Base-by-base conservation (phyloP, 1,284 basidiomycete genomes). In the Ganoderma multipileum region DNA sequence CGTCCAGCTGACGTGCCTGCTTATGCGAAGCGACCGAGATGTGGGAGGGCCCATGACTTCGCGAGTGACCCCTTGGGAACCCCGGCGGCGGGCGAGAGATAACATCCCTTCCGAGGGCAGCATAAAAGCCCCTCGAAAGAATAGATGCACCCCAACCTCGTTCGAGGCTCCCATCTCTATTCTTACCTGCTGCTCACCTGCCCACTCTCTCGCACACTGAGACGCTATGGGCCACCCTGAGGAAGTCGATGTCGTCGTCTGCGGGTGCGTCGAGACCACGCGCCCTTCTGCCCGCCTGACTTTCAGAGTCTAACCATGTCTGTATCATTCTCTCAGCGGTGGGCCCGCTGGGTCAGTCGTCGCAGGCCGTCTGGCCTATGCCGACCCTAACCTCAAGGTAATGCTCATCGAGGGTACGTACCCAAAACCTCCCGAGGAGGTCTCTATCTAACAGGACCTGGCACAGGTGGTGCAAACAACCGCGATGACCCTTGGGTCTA, bases 401-500 rank as follows among this genome's bases (percentile, higher is more conserved):
- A 90, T 92, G 89, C 84, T 92, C 73, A 88, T 91, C 70, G 91
- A 91, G 83, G 89, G 89, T 87, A 67, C n/a, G 70, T 58, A n/a
- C 6, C 14, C 9, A 20, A 11, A 20, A 8, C 1, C 0, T 6
- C 14, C 26, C 1, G 28, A 28, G 64, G 14, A n/a, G 23, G 14
- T 20, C 16, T 23, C 14, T 23, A 20, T 28, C 33, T 39, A 26
- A 41, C 26, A 16, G 4, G 1, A 23, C 33, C 12, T 26, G 2
- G 6, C 9, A n/a, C 50, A 90, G 89, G 84, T 64, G 89, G 90
- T 70, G 87, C 87, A 33, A 91, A 91, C 81, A 91, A 91, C 80
- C 83, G 89, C 36, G 90, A 91, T 73, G 90, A 91, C 73, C 90
- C 90, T 57, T 91, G 89, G 90, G 90, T 92, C 61, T 91, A 90